These are phyloP conservation scores for Epichloe amarillans DNA, from an alignment of 2,329 filamentous ascomycete species.

Conservation along the genomic window DNA sequence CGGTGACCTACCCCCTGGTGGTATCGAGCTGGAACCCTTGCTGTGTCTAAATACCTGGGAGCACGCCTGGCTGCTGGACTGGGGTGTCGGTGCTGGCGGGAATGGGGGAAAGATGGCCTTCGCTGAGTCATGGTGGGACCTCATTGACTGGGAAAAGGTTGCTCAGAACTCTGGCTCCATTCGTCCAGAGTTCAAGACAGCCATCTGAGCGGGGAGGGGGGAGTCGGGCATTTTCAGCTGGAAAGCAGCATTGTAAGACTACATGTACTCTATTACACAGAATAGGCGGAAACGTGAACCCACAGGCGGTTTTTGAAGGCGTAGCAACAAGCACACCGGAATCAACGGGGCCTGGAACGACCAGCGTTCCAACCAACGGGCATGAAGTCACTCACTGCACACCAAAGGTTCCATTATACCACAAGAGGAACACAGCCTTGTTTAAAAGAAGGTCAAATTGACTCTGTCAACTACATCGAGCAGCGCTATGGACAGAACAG, in stretches of 20 bases:
- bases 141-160: conserved; percentile 74
- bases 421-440: background rate
- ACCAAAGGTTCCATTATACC: no score
- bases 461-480: background rate
- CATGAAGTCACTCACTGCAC: background rate
- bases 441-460: background rate
- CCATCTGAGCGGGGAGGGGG: background rate
- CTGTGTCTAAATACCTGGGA: conserved; percentile 95
- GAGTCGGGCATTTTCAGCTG: background rate
- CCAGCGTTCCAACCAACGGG: no score
- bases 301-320: background rate
- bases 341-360: background rate
- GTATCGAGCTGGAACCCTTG: conserved; percentile 58
- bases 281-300: background rate
- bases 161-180: conserved; percentile 23
- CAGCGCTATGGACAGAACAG: background rate
- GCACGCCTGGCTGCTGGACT: conserved; percentile 82
- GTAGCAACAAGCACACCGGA: background rate
- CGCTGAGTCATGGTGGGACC: conserved; percentile 74
- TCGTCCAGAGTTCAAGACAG: conserved; percentile 22
- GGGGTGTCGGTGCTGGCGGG: conserved; percentile 43
- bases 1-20: conserved; percentile 46
- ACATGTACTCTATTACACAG: conserved; percentile 1
- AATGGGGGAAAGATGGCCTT: conserved; percentile 62
- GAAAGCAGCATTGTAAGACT: conserved; percentile 4